These are phyloP conservation scores for Chlamydomonas applanata DNA, from an alignment of 139 green algal genomes.

Conservation along the genomic window DNA sequence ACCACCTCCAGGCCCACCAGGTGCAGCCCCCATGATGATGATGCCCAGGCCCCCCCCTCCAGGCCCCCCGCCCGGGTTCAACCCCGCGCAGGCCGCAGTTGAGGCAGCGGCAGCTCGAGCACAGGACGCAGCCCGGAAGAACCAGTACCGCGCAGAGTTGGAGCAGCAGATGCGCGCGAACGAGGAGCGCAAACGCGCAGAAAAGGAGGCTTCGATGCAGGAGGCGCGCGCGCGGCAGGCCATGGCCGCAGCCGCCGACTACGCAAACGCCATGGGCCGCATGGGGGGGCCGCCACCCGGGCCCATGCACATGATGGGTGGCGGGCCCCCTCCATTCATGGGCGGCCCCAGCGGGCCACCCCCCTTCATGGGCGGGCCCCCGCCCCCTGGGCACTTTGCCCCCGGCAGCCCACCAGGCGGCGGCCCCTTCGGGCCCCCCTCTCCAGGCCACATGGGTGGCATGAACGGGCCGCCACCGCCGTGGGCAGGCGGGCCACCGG, in stretches of 20 bases:
- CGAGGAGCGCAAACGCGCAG: slow-evolving; percentile 20
- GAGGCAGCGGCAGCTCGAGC: neutral
- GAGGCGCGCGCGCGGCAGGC: neutral
- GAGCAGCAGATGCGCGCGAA: slow-evolving; percentile 30
- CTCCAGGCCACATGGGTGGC: no score
- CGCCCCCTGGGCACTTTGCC: no score
- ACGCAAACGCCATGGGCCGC: neutral
- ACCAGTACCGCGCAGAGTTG: slow-evolving; percentile 32
- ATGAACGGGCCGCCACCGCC: no score
- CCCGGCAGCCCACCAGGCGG: no score
- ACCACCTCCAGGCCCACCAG: no score
- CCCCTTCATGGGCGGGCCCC: neutral
- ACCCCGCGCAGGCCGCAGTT: no score
- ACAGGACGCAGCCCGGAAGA: slow-evolving; percentile 2
- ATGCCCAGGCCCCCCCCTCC: no score
- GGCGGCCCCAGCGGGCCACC: neutral
- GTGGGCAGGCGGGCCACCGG: no score
- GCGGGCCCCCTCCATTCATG: neutral
- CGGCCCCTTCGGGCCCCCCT: no score
- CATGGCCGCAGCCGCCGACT: neutral
- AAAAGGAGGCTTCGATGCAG: slow-evolving; percentile 22
- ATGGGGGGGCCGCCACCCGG: neutral
- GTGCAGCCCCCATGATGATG: no score
- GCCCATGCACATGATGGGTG: neutral
- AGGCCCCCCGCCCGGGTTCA: no score